Conservation (phyloP, 208 protist species). For the Leishmania amazonensis region DNA sequence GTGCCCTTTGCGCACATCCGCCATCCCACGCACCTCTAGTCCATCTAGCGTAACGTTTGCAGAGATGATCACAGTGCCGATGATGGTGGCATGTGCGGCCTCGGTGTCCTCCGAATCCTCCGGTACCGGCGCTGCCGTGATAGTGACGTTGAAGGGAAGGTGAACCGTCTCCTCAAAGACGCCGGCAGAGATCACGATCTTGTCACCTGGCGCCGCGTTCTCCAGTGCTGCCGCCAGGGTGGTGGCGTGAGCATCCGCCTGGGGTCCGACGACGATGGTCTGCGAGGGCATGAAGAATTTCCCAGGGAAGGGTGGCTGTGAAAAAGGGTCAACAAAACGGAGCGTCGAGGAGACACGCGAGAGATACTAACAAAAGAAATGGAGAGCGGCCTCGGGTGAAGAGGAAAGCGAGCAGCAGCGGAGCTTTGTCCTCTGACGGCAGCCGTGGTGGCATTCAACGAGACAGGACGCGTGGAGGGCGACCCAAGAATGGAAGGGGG, state of each 20-base stretch:
- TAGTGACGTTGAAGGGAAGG: conserved; percentile 51
- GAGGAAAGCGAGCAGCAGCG: not conserved
- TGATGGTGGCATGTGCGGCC: conserved; percentile 30
- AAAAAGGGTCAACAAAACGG: not conserved
- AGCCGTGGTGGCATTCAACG: not conserved
- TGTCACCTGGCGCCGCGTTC: conserved; percentile 53
- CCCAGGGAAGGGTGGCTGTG: not conserved
- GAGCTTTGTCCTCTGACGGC: not conserved
- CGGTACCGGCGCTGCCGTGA: conserved; percentile 4
- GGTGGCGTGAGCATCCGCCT: conserved; percentile 49
- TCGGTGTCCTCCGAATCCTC: conserved; percentile 13
- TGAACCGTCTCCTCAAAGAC: conserved; percentile 79
- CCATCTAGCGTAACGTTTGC: conserved; percentile 53
- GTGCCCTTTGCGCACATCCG: conserved; percentile 81
- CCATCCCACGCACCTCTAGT: conserved; percentile 56
- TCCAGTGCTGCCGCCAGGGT: conserved; percentile 69
- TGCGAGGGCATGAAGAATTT: conserved; percentile 13
- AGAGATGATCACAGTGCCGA: conserved; percentile 54
- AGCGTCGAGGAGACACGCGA: not conserved
- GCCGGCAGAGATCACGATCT: conserved; percentile 59
- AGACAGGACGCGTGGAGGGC: not conserved
- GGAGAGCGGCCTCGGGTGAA: not conserved
- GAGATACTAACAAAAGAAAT: not conserved
- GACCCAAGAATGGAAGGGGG: not conserved
- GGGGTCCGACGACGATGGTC: conserved; percentile 41